Evolutionary conservation across 1,284 basidiomycete genomes (phyloP), one percentile per base, ranked within the genome.

Genomic region (Amanita bisporigera): DNA sequence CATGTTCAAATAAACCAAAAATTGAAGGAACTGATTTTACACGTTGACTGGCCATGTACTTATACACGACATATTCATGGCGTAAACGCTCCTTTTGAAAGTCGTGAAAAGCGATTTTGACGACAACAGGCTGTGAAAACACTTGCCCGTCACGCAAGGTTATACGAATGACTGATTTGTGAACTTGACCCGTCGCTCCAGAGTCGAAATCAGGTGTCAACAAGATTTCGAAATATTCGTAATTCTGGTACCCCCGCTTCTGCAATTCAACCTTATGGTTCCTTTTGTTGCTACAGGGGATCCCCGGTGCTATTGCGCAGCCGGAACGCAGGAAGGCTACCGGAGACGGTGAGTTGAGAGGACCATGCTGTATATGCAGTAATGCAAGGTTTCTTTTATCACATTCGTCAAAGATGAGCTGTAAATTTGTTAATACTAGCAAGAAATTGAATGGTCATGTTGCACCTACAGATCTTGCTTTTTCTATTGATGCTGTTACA

Each of bases 1-100:
- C 4, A 59, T 59, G 31, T 15, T 59, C 57, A 21, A 59, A 59
- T 21, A 59, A 45, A 15, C 33, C 57, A 33, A 24, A 59, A 40
- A 59, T 45, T 12, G 33, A 26, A 15, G 24, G 14, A 36, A 59
- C 41, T 6, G n/a, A 40, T 40, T 45, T 40, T 15, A 59, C 57
- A 10, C 36, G 31, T 11, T 59, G n/a, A 10, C n/a, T 29, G 15
- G 38, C 36, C 57, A 59, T n/a, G 57, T 36, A 26, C 41, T 59
- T 59, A n/a, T 59, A 59, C 10, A 59, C 57, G 12, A 21, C 41
- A 15, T 59, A 59, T 59, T 59, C 57, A 40, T 59, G 57, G 11
- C 57, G 57, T 59, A 59, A 52, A 17, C 50, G 50, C 4, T 29
- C 50, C 50, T 26, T 49, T 24, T 52, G 50, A 15, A 31, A 15